A percentile compares a stretch with the other conserved stretches of the same genome.
phyloP scores from a whole-genome alignment of 1,139 yeast species.

The Debaryomycetaceae sp. region DNA sequence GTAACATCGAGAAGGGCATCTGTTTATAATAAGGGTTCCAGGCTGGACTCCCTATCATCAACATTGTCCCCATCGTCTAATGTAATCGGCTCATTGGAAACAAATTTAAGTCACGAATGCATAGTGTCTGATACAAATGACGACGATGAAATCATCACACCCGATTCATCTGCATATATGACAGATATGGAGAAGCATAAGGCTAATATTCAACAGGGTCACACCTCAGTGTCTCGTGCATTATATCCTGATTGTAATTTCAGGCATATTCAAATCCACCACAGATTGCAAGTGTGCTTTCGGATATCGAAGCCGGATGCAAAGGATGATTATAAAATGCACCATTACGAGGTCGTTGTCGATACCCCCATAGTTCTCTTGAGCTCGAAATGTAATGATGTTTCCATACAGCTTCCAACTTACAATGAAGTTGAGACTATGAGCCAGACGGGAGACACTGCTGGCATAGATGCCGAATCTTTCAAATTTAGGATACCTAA shows the following conservation, averaged over 20 bases:
- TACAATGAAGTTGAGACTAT: slow-evolving; percentile 36
- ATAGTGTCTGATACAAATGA: slow-evolving; percentile 17
- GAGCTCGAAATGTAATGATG: slow-evolving; percentile 68
- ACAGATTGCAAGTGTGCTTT: slow-evolving; percentile 74
- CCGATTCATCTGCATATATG: slow-evolving; percentile 28
- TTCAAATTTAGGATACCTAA: slow-evolving; percentile 35
- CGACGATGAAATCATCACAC: slow-evolving; percentile 22
- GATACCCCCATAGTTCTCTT: slow-evolving; percentile 79
- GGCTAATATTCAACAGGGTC: slow-evolving; percentile 37
- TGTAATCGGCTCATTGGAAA: slow-evolving; percentile 40
- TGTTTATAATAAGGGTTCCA: slow-evolving; percentile 6
- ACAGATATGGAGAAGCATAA: slow-evolving; percentile 22
- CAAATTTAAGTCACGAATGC: slow-evolving; percentile 31
- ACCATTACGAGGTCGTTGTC: slow-evolving; percentile 84
- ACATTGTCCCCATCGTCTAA: slow-evolving; percentile 31
- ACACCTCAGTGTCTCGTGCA: slow-evolving; percentile 34
- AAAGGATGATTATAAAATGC: slow-evolving; percentile 54
- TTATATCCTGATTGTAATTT: slow-evolving; percentile 69
- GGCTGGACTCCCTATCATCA: slow-evolving; percentile 6
- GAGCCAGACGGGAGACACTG: not conserved
- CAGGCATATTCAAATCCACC: slow-evolving; percentile 67
- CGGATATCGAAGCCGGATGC: slow-evolving; percentile 70
- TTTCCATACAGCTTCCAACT: slow-evolving; percentile 67
- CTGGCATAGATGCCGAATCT: not conserved
- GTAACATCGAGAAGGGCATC: slow-evolving; percentile 12